A percentile compares a stretch with the other conserved stretches of the same genome.
These are phyloP conservation scores for Chaetomium strumarium DNA, from an alignment of 2,329 filamentous ascomycete genomes.

Conservation along the genomic window DNA sequence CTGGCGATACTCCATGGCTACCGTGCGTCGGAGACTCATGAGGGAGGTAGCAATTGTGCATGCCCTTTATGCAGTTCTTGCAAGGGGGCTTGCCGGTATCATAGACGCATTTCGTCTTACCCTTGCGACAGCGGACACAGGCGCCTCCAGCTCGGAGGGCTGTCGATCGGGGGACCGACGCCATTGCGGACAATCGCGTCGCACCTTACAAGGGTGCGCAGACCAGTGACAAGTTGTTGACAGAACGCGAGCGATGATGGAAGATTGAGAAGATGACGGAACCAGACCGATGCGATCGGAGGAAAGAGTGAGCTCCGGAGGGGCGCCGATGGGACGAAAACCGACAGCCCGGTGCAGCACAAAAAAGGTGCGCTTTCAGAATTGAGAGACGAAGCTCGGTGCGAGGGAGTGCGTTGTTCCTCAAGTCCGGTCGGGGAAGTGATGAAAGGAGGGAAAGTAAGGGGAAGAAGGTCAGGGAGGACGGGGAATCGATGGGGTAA, in stretches of 20 bases:
- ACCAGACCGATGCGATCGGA: conserved; percentile 14
- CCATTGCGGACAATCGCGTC: conserved; percentile 11
- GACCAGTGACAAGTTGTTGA: neutral
- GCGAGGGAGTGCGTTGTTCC: conserved; percentile 7
- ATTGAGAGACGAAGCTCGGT: neutral
- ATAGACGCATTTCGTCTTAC: conserved; percentile 60
- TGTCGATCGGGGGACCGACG: conserved; percentile 44
- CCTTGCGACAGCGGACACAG: conserved; percentile 58
- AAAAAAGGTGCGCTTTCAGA: neutral
- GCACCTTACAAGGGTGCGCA: no score
- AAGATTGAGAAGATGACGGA: neutral
- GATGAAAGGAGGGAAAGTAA: conserved; percentile 1
- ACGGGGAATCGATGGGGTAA: conserved; percentile 26
- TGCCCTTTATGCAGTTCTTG: conserved; percentile 58
- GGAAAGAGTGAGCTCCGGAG: conserved; percentile 15
- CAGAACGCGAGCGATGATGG: neutral
- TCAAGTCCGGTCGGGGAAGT: conserved; percentile 12
- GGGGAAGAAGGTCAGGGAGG: conserved; percentile 14
- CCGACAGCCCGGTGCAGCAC: conserved; percentile 3
- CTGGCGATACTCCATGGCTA: conserved; percentile 52
- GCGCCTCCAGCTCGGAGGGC: conserved; percentile 56
- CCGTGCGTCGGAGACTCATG: conserved; percentile 54
- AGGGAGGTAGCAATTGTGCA: conserved; percentile 58
- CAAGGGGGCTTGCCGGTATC: conserved; percentile 57
- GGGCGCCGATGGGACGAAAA: conserved; percentile 13